Base-by-base conservation (phyloP, 2,329 filamentous ascomycete species). In the Colletotrichum cereale region DNA sequence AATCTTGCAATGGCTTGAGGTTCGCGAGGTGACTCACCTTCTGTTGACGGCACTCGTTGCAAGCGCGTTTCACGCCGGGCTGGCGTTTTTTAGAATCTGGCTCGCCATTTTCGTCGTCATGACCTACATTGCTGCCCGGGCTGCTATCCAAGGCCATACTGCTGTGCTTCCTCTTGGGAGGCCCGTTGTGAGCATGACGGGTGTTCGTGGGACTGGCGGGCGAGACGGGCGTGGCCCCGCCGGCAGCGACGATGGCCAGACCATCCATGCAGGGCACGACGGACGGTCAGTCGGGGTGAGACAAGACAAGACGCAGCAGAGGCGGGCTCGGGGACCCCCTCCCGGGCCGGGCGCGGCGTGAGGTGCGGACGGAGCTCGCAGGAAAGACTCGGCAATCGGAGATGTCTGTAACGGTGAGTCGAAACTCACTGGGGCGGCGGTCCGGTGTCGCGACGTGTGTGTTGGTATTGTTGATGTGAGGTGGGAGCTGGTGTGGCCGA, bases 21-120 rank as follows among this genome's bases (percentile, higher is more conserved):
- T 50, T 40, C 5, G 40, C 24, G 11, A 40, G 18, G 71, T 75
- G 79, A 86, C 84, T 87, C 83, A 94, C 93, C 86, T 96, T 96
- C 82, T 96, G 93, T 82, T 96, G 93, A 73, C 93, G 88, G 79
- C 93, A 96, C 81, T 96, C 93, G 78, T 95, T 95, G 82, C 93
- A 96, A 7, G 93, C 93, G 77, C 93, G 87, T 84, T 96, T 94
- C 60, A 92, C 90, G 66, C 90, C 90, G 34, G 90, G 90, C 75
- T 91, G 89, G 72, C 90, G 86, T 80, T 89, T 90, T 81, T 88
- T 89, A 38, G 67, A 67, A 76, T 90, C 88, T 57, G 85, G 81
- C 63, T 88, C 86, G 60, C 84, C 82, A 61, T 84, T 80, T 67
- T 90, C 85, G 36, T 90, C 88, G 70, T 90, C 89, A 69, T 90